Base-by-base conservation (phyloP, 257 asterid species). In the Capsicum pubescens region DNA sequence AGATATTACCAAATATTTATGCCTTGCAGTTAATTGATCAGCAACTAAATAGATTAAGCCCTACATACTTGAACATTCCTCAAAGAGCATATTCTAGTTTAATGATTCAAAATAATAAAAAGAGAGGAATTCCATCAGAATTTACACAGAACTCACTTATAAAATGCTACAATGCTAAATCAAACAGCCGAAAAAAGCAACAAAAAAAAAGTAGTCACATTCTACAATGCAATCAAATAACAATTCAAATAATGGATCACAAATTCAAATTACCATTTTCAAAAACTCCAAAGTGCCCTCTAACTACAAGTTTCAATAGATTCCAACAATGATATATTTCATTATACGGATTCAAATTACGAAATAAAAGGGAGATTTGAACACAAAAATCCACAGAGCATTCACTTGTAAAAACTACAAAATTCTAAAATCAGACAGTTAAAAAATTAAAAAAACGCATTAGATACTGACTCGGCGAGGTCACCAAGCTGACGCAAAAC, bases 401-500 rank as follows among this genome's bases (percentile, higher is more conserved):
- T 77, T 77, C 42, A 54, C 64, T 77, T 13, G 50, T 54, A 26
- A 76, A 76, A 76, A 54, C 14, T 26, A 55, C 81, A 54, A 77
- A 8, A 55, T 54, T 26, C 64, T 14, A 54, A 54, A 52, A 1
- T 10, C 58, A 71, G 7, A n/a, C 9, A 71, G 15, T 10, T 19
- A 35, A 3, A 69, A 69, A 19, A 7, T 26, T 2, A 66, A 13
- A 66, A 35, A 66, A 66, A 13, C 3, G 19, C 19, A 66, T 66
- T 19, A 66, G 76, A 13, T 56, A 90, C 97, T 91, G 72, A 95
- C 99, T 94, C 97, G 4, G 98, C 98, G 9, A 96, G 97, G 93
- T 96, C 99, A 12, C 99, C 98, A 52, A 96, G 97, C 94, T 96
- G 98, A 82, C 99, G 98, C 79, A 96, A 92, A 84, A 94, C 91